A percentile compares a stretch with the other conserved stretches of the same genome.
Conservation (phyloP, 768 basidiomycete genomes). For the Steccherinum ochraceum region DNA sequence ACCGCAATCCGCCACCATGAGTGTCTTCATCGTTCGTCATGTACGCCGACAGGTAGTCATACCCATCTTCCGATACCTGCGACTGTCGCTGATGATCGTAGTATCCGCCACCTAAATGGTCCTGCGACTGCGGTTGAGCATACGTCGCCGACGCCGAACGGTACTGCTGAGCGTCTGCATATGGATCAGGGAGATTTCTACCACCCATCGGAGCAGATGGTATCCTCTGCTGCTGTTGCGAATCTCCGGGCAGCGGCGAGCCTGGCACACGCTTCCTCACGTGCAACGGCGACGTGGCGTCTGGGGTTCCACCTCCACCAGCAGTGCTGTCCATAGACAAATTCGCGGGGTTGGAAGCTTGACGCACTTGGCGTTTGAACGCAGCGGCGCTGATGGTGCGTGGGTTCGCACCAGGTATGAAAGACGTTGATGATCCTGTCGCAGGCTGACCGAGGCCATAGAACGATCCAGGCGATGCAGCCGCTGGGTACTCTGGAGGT, state of each 20-base stretch:
- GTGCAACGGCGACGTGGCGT: conserved; percentile 37
- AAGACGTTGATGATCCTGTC: conserved; percentile 18
- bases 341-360: conserved; percentile 14
- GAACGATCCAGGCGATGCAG: conserved; percentile 13
- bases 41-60: conserved; percentile 58
- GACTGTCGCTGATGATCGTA: conserved; percentile 5
- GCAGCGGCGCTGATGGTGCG: conserved; percentile 74
- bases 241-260: conserved; percentile 31
- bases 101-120: not conserved
- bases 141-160: conserved; percentile 13
- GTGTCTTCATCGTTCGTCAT: conserved; percentile 9
- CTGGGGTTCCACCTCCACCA: conserved; percentile 32
- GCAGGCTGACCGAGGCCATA: conserved; percentile 12
- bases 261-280: conserved; percentile 44
- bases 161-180: conserved; percentile 6
- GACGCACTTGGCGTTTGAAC: conserved; percentile 46
- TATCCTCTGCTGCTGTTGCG: conserved; percentile 1
- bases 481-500: conserved; percentile 39
- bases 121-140: not conserved
- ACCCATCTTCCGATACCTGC: conserved; percentile 39
- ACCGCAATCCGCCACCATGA: too few species aligned
- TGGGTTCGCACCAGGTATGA: conserved; percentile 20
- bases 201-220: not conserved
- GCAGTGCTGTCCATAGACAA: not conserved
- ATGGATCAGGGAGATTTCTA: not conserved